These are phyloP conservation scores for Drechslera avenae DNA, from an alignment of 2,329 filamentous ascomycete genomes.

Conservation along the genomic window DNA sequence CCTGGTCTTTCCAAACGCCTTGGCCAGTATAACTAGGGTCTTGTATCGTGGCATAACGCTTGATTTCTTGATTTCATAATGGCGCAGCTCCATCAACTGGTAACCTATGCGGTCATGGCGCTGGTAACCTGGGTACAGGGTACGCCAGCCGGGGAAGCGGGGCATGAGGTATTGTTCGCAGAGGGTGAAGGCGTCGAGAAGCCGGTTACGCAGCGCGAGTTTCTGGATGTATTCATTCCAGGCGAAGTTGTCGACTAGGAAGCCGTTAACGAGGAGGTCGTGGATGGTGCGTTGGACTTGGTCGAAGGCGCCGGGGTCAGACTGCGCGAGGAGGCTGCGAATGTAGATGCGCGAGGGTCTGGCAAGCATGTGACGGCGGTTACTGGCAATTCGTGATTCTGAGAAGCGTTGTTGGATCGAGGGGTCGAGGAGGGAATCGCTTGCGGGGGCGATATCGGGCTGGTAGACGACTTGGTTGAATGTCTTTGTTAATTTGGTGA, in stretches of 20 bases:
- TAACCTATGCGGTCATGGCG: conserved; percentile 30
- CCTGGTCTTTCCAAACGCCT: conserved; percentile 44
- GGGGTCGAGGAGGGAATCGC: conserved; percentile 32
- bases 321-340: conserved; percentile 58
- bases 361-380: conserved; percentile 57
- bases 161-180: conserved; percentile 82
- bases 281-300: conserved; percentile 50
- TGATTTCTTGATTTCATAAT: conserved; percentile 29
- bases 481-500: conserved; percentile 50
- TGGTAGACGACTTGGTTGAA: conserved; percentile 42
- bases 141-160: conserved; percentile 75
- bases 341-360: conserved; percentile 59
- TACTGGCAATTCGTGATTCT: conserved; percentile 31
- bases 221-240: conserved; percentile 80
- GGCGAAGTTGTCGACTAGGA: conserved; percentile 73
- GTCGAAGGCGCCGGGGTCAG: conserved; percentile 31
- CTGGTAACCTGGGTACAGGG: conserved; percentile 28
- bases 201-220: conserved; percentile 65
- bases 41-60: conserved; percentile 50
- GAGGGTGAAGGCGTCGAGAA: conserved; percentile 70
- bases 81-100: conserved; percentile 38
- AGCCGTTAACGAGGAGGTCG: conserved; percentile 68
- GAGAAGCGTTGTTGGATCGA: conserved; percentile 23
- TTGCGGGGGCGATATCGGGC: conserved; percentile 24
- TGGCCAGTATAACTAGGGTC: conserved; percentile 51